Evolutionary conservation across 129 eudicot species (phyloP), one percentile per base, ranked within the genome.

Genomic region (Flaveria linearis): DNA sequence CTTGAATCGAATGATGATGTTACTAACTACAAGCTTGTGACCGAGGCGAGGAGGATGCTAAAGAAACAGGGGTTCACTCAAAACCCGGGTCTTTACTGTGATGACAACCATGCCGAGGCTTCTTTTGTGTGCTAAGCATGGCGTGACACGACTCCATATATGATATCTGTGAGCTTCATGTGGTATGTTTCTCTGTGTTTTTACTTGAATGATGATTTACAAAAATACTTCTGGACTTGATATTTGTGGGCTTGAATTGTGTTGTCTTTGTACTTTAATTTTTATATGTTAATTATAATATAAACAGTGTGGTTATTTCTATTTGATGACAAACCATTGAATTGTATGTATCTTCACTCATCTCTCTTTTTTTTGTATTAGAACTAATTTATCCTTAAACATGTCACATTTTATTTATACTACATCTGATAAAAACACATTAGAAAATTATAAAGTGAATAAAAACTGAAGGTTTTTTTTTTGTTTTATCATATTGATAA

Each of bases 1-100:
- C 63, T 94, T 63, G 86, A 78, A 70, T 80, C 93, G 4, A 80
- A 41, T 47, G 86, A 92, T 2, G 26, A 9, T 10, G 78, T 91
- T 47, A 84, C 83, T 70, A 94, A 94, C 50, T 67, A 76, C 49
- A 81, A 87, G 72, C 85, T 94, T 42, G 97, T 94, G 14, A 45
- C 78, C 4, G 87, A 80, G 82, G 96, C 96, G 7, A 89, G 99
- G 84, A 69, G 85, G 72, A 7, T 91, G 75, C 78, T 94, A 77
- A 87, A 94, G 96, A 85, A 75, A 68, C 96, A 94, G 73, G 96
- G 99, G 17, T 94, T 78, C 76, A 82, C 92, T 49, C 99, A 94
- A 80, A 88, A 85, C 49, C 99, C 99, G 1, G 99, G 97, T 57
- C 92, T 94, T 41, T 91, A 94, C 69, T 94, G 99, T 79, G 74